phyloP scores from a whole-genome alignment of 805 yeast genomes.

The Kluyveromyces siamensis region DNA sequence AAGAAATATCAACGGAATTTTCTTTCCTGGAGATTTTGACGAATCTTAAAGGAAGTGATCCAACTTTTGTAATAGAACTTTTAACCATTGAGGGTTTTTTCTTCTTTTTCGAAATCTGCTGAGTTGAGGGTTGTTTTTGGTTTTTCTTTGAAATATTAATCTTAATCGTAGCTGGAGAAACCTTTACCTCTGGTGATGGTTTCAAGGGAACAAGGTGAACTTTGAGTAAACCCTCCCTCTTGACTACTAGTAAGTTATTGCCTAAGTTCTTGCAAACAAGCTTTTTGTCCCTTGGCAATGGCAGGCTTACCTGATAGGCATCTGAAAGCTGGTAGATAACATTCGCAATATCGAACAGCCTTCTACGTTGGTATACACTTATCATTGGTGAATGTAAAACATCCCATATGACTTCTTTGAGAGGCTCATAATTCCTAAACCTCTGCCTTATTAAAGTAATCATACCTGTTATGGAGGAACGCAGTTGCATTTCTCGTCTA shows the following conservation, averaged over 20 bases:
- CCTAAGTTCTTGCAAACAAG: slow-evolving; percentile 51
- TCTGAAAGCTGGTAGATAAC: slow-evolving; percentile 57
- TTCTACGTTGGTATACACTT: slow-evolving; percentile 50
- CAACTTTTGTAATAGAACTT: slow-evolving; percentile 16
- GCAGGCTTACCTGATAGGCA: slow-evolving; percentile 50
- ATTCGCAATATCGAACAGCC: slow-evolving; percentile 54
- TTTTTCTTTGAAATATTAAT: not conserved
- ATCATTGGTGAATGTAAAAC: slow-evolving; percentile 53
- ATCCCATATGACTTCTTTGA: slow-evolving; percentile 58
- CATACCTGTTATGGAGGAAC: slow-evolving; percentile 22
- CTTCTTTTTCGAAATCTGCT: slow-evolving; percentile 4
- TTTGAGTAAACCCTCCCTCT: slow-evolving; percentile 38
- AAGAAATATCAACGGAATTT: slow-evolving; percentile 33
- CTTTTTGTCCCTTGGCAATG: slow-evolving; percentile 59
- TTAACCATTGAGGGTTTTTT: slow-evolving; percentile 9
- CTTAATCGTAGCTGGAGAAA: not conserved
- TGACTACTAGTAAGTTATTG: slow-evolving; percentile 47
- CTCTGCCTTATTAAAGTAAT: slow-evolving; percentile 16
- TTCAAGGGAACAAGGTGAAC: slow-evolving; percentile 20
- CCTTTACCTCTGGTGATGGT: slow-evolving; percentile 5
- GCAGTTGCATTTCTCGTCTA: slow-evolving; percentile 16
- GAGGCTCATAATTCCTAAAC: slow-evolving; percentile 39
- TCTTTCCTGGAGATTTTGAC: slow-evolving; percentile 32
- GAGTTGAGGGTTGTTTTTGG: slow-evolving; percentile 1
- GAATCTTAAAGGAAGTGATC: slow-evolving; percentile 31